Conservation (phyloP, 139 green algal genomes). For the Micromonas pusilla region DNA sequence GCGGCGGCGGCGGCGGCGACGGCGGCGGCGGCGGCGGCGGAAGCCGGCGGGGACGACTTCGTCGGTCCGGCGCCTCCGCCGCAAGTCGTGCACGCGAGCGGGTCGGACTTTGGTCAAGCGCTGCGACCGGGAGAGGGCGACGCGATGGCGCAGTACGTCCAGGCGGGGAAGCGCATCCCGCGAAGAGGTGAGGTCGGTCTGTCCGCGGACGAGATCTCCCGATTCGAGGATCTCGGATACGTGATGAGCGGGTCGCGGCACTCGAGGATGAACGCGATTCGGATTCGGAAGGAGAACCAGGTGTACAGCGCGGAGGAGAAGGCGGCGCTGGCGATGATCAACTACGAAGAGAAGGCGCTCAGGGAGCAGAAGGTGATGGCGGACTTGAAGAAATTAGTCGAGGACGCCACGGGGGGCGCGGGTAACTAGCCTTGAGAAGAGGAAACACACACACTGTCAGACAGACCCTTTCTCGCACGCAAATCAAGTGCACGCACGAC, state of each 20-base stretch:
- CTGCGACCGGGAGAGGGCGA: constrained; percentile 49
- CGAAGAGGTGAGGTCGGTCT: constrained; percentile 90
- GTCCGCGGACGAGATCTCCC: constrained; percentile 71
- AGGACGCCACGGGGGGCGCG: constrained; percentile 29
- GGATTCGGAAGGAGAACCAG: constrained; percentile 91
- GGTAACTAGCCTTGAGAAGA: too few relatives aligned
- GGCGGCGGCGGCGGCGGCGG: not conserved
- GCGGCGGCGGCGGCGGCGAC: not conserved
- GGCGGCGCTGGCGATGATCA: constrained; percentile 93
- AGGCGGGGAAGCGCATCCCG: constrained; percentile 89
- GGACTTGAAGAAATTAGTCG: constrained; percentile 75
- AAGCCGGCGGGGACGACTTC: too few relatives aligned
- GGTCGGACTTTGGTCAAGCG: constrained; percentile 12
- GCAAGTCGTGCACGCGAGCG: not conserved
- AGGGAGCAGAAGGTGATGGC: constrained; percentile 86
- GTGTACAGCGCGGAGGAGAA: constrained; percentile 97
- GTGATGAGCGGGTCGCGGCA: constrained; percentile 90
- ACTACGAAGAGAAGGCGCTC: constrained; percentile 92
- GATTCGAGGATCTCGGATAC: constrained; percentile 88
- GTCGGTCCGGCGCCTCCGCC: constrained; percentile 7
- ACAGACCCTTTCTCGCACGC: too few relatives aligned
- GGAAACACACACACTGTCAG: too few relatives aligned
- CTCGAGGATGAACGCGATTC: constrained; percentile 94
- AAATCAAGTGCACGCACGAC: too few relatives aligned
- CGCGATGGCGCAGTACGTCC: constrained; percentile 87